phyloP scores from a whole-genome alignment of 1,284 basidiomycete species.

The Calocybe gambosa region DNA sequence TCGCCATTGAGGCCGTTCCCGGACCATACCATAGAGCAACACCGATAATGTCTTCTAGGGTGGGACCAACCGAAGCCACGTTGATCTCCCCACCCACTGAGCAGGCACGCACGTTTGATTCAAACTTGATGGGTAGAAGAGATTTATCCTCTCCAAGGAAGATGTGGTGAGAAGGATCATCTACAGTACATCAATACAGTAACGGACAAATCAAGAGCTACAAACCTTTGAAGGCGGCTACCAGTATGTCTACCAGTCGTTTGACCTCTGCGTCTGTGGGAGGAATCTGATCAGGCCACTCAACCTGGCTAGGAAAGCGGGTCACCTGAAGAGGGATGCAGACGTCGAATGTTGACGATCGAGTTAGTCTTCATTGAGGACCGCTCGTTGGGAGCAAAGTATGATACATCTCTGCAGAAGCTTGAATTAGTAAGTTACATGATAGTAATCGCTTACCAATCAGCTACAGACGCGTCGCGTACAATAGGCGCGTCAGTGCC shows the following conservation, averaged over 20 bases:
- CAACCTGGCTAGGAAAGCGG: background rate
- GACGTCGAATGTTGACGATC: slow-evolving; percentile 8
- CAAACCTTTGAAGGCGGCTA: slow-evolving; percentile 12
- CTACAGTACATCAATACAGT: too few species aligned
- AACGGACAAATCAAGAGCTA: too few species aligned
- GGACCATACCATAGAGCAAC: slow-evolving; percentile 25
- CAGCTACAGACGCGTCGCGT: too few species aligned
- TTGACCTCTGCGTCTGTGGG: slow-evolving; percentile 10
- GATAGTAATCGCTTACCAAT: background rate
- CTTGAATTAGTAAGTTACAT: too few species aligned
- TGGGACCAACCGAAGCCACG: slow-evolving; percentile 19
- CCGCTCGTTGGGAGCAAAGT: too few species aligned
- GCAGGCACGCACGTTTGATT: slow-evolving; percentile 17
- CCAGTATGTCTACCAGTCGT: slow-evolving; percentile 6
- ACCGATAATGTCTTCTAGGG: slow-evolving; percentile 21
- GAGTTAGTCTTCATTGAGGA: background rate
- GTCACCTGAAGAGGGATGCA: slow-evolving; percentile 8
- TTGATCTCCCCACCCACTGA: slow-evolving; percentile 23
- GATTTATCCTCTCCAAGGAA: slow-evolving; percentile 20
- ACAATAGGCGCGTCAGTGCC: too few species aligned
- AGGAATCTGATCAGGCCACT: background rate
- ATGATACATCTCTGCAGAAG: too few species aligned
- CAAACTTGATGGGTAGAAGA: slow-evolving; percentile 15
- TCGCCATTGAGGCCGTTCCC: slow-evolving; percentile 17
- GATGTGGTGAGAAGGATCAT: slow-evolving; percentile 19